Evolutionary conservation across 192 early-diverging fungal genomes (phyloP), one percentile per base, ranked within the genome.

Genomic region (Physocladia obscura): DNA sequence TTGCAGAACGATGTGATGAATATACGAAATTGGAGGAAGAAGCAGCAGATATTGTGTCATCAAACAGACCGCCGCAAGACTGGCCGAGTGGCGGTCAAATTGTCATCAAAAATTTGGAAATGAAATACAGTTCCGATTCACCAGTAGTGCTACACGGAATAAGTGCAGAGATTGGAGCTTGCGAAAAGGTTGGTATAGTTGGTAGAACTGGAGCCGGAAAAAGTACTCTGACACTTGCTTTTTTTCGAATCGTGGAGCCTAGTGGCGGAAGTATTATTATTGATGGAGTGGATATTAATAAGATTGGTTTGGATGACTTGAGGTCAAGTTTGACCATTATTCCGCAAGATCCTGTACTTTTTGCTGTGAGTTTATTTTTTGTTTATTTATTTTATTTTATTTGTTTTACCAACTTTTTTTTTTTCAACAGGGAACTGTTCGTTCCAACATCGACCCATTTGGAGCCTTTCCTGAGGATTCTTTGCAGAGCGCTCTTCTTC

Each of bases 21-120:
- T 98, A 96, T 61, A 54, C 91, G 62, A 59, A 77, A 2, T 76
- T 96, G 49, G 93, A 93, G 22, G 89, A 96, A 69, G 96, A 98
- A 63, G 81, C 88, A 0, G 72, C 88, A 15, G 79, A 81, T 40
- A 69, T 88, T 17, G 82, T 91, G 31, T 81, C 80, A 4, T 80
- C 79, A 59, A 49, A 56, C 31, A 21, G 77, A 15, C 76, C 76
- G 3, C 70, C 74, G 13, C 24, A 11, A 32, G 4, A 74, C 31
- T 86, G 84, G 93, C 94, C 94, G 0, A 27, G 60, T 22, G 76
- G 69, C 30, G 96, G 94, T n/a, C 50, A 74, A 49, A 86, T 98
- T 34, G 50, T 79, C 19, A 81, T 96, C 4, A 58, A 76, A n/a
- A 75, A 90, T 55, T 74, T 96, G 5, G 75, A 81, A 2, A 80